phyloP scores from a whole-genome alignment of 2,329 filamentous ascomycete species.

The Fusarium fracticaudum region DNA sequence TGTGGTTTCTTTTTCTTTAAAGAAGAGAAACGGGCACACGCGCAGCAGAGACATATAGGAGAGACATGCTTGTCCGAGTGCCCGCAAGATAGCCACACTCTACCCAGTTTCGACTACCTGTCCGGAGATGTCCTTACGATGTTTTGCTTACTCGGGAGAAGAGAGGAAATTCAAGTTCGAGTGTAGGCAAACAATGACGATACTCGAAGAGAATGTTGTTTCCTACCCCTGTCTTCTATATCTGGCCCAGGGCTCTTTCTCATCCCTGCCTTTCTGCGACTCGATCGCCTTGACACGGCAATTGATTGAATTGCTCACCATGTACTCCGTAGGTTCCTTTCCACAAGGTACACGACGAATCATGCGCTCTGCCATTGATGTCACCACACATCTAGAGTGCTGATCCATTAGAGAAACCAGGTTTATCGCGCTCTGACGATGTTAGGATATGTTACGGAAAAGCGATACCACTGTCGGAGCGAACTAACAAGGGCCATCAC shows the following conservation, averaged over 20 bases:
- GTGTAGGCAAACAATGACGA: background rate
- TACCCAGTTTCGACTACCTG: background rate
- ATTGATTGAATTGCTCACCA: background rate
- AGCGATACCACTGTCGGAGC: background rate
- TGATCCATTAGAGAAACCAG: background rate
- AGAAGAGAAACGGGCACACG: conserved; percentile 8
- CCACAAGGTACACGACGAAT: background rate
- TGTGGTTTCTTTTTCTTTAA: conserved; percentile 12
- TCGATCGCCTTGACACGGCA: background rate
- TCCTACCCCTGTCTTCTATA: background rate
- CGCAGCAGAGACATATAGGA: conserved; percentile 4
- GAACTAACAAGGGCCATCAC: background rate
- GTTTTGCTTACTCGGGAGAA: background rate
- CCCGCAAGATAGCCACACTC: conserved; percentile 4
- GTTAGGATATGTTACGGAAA: background rate
- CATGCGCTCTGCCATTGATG: background rate
- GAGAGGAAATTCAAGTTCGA: background rate
- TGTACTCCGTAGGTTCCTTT: background rate
- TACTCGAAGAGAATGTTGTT: background rate
- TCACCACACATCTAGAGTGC: background rate
- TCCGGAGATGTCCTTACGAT: background rate
- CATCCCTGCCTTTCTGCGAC: conserved; percentile 4
- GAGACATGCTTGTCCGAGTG: background rate
- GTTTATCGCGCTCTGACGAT: background rate
- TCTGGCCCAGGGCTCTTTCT: background rate